Evolutionary conservation across 129 eudicot species (phyloP), one percentile per base, ranked within the genome.

Genomic region (Pulicaria dysenterica): DNA sequence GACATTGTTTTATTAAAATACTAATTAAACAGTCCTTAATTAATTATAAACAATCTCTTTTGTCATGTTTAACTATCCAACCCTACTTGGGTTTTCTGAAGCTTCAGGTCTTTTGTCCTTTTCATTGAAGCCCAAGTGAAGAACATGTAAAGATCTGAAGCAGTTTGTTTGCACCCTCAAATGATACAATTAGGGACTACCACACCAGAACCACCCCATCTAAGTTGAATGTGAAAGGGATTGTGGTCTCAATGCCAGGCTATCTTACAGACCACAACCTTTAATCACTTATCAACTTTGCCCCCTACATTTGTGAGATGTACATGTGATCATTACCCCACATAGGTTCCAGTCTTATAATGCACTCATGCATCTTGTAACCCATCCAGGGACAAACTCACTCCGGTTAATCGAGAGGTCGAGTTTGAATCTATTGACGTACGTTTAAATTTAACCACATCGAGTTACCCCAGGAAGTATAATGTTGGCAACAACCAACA

Each of bases 261-360:
- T 24, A 24, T 24, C 31, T 2, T 0, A 24, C 31, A 24, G 31
- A 4, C 31, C 17, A 17, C 62, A 4, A 8, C 31, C 4, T 55
- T 17, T 15, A 15, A 34, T 10, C 39, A 56, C 10, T 4, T 31
- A 56, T 56, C 31, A 24, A 38, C 14, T 56, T 56, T 8, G 62
- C 1, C 31, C 2, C 31, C 38, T 44, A 31, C 71, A 34, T 56
- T 70, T 70, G 42, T 56, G 44, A 19, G 44, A 19, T 56, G 14
- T 19, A 12, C 75, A 70, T 56, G 66, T 70, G 65, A 56, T 58
- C 75, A 68, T 49, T 58, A 6, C 44, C 72, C 58, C 72, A 53
- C 51, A 14, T 3, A 24, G 31, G 17, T 50, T 68, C n/a, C 60
- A 14, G 48, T 50, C 15, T 9, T 36, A 47, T 45, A 7, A 59